Percentiles rank a stretch among this genome's conserved stretches.
Conservation (phyloP, 2,329 filamentous ascomycete genomes). For the Herpotrichia juniperi region DNA sequence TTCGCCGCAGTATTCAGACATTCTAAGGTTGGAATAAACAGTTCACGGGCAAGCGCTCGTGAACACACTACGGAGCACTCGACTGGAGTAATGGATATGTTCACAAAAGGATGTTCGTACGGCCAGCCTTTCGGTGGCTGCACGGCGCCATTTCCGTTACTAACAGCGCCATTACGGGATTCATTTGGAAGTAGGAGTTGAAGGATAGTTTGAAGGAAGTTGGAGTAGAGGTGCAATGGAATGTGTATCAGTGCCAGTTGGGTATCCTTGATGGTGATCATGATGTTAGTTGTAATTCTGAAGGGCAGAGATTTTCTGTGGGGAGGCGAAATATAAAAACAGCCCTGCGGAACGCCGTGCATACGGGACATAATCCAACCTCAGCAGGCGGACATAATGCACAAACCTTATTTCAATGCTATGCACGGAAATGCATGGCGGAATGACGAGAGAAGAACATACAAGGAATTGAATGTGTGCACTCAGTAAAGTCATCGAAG, state of each 20-base stretch:
- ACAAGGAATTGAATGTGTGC: slow-evolving; percentile 58
- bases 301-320: slow-evolving; percentile 27
- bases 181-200: slow-evolving; percentile 75
- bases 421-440: slow-evolving; percentile 27
- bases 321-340: slow-evolving; percentile 39
- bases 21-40: slow-evolving; percentile 76
- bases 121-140: slow-evolving; percentile 51
- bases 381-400: slow-evolving; percentile 27
- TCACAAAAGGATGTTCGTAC: slow-evolving; percentile 78
- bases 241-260: slow-evolving; percentile 90
- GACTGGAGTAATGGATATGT: slow-evolving; percentile 88
- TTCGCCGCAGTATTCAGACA: slow-evolving; percentile 59
- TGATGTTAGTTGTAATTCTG: slow-evolving; percentile 36
- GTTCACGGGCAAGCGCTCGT: slow-evolving; percentile 70
- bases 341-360: slow-evolving; percentile 33
- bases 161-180: slow-evolving; percentile 34
- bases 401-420: slow-evolving; percentile 18
- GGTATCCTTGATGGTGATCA: slow-evolving; percentile 70
- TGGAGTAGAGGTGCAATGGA: slow-evolving; percentile 75
- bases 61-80: slow-evolving; percentile 94
- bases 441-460: slow-evolving; percentile 37
- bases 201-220: slow-evolving; percentile 86
- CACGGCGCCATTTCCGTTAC: slow-evolving; percentile 37
- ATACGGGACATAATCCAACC: slow-evolving; percentile 32
- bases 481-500: slow-evolving; percentile 54